phyloP scores from a whole-genome alignment of 2,329 filamentous ascomycete genomes.

The Penicillium sp. region DNA sequence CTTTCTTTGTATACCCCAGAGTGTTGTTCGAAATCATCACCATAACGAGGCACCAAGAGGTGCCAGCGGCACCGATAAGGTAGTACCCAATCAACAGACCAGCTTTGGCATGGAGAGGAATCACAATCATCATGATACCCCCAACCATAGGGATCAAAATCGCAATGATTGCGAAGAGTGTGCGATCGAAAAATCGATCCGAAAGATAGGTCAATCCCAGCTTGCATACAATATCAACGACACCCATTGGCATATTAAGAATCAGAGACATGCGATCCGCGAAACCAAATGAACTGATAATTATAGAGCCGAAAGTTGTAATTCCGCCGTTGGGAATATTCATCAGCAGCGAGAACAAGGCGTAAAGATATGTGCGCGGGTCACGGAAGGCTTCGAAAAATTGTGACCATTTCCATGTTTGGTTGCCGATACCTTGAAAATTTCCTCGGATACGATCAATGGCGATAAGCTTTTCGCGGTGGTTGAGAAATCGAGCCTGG shows the following conservation, averaged over 20 bases:
- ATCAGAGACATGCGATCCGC: slow-evolving; percentile 3
- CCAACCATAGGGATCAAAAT: slow-evolving; percentile 26
- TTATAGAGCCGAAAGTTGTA: slow-evolving; percentile 18
- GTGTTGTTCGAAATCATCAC: slow-evolving; percentile 24
- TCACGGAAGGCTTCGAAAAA: slow-evolving; percentile 16
- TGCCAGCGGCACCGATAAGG: slow-evolving; percentile 34
- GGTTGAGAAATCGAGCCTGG: slow-evolving; percentile 11
- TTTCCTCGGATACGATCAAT: slow-evolving; percentile 16
- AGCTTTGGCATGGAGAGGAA: slow-evolving; percentile 23
- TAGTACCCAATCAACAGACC: slow-evolving; percentile 38
- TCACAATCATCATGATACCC: slow-evolving; percentile 19
- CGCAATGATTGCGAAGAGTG: slow-evolving; percentile 15
- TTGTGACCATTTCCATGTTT: slow-evolving; percentile 11
- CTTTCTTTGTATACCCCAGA: slow-evolving; percentile 37
- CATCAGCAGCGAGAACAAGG: slow-evolving; percentile 8
- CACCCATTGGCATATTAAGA: slow-evolving; percentile 5
- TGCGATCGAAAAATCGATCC: slow-evolving; percentile 10
- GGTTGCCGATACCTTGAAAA: slow-evolving; percentile 13
- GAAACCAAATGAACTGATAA: slow-evolving; percentile 16
- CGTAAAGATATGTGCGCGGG: slow-evolving; percentile 11
- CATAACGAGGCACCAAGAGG: slow-evolving; percentile 17
- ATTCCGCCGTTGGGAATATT: slow-evolving; percentile 19
- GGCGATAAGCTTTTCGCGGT: slow-evolving; percentile 9
- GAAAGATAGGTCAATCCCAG: slow-evolving; percentile 13
- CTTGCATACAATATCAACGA: slow-evolving; percentile 8